phyloP scores from a whole-genome alignment of 192 early-diverging fungal species.

The Helicostylum pulchrum region DNA sequence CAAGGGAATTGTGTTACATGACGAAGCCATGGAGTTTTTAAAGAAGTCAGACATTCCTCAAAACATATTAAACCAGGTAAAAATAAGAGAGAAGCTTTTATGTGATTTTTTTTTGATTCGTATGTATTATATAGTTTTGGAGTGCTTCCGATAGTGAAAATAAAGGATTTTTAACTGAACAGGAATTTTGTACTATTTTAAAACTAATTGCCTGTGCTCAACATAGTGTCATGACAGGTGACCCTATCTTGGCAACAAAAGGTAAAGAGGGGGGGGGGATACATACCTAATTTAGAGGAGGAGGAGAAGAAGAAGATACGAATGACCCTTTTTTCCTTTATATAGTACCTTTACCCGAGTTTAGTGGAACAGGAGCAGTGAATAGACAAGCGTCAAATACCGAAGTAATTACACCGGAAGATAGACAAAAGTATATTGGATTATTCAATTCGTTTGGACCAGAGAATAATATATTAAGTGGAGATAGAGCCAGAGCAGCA shows the following conservation, averaged over 20 bases:
- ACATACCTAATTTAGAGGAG: background rate
- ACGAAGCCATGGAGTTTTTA: slow-evolving; percentile 68
- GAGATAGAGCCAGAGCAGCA: slow-evolving; percentile 64
- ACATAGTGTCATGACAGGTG: slow-evolving; percentile 48
- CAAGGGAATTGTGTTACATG: slow-evolving; percentile 62
- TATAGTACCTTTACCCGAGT: slow-evolving; percentile 34
- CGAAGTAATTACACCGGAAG: slow-evolving; percentile 41
- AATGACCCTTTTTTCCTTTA: no score
- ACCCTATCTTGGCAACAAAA: slow-evolving; percentile 30
- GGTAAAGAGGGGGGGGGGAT: background rate
- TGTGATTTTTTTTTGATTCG: background rate
- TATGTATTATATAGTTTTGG: slow-evolving; percentile 64
- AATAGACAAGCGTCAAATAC: no score
- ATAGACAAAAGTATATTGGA: slow-evolving; percentile 30
- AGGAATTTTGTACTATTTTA: slow-evolving; percentile 76
- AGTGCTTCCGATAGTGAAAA: slow-evolving; percentile 71
- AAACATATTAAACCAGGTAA: slow-evolving; percentile 55
- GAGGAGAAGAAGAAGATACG: no score
- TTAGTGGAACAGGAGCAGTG: slow-evolving; percentile 14
- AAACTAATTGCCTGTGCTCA: slow-evolving; percentile 91
- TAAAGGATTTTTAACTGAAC: slow-evolving; percentile 74
- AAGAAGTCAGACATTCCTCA: slow-evolving; percentile 60
- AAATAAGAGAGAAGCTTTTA: background rate
- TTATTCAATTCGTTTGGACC: slow-evolving; percentile 25
- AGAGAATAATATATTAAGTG: slow-evolving; percentile 21